Evolutionary conservation across 805 yeast species (phyloP).

Genomic region (Metschnikowia picachoensis): DNA sequence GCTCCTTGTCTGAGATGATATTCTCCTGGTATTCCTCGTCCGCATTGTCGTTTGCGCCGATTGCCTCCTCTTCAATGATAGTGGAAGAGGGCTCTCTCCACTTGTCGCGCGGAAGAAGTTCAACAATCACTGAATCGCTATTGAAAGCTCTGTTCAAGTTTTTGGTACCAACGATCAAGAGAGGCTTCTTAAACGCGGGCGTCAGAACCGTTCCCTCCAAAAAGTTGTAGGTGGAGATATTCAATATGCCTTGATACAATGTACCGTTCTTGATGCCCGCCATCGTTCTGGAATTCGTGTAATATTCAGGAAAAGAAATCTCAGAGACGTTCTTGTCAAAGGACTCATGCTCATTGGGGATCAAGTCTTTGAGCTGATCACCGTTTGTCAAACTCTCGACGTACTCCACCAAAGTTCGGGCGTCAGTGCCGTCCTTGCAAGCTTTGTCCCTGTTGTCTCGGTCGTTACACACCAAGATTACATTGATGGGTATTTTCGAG

Average conservation of each 20-base stretch:
- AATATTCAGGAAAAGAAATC: constrained; percentile 70
- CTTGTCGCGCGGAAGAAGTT: constrained; percentile 74
- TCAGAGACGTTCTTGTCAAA: constrained; percentile 42
- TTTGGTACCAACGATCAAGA: constrained; percentile 77
- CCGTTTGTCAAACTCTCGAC: constrained; percentile 66
- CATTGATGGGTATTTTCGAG: constrained; percentile 36
- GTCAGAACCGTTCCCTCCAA: constrained; percentile 80
- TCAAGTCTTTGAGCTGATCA: constrained; percentile 70
- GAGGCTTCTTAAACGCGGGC: constrained; percentile 72
- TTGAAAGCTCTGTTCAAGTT: constrained; percentile 87
- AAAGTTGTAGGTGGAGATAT: constrained; percentile 80
- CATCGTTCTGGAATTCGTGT: constrained; percentile 73
- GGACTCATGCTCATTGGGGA: constrained; percentile 54
- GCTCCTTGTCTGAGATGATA: constrained; percentile 62
- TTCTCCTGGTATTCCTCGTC: constrained; percentile 51
- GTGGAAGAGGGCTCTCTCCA: constrained; percentile 87
- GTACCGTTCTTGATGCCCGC: constrained; percentile 90
- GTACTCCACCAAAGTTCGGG: constrained; percentile 64
- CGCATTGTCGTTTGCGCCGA: constrained; percentile 57
- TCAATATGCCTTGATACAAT: constrained; percentile 78
- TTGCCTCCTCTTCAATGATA: constrained; percentile 69
- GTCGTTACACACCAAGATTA: constrained; percentile 75
- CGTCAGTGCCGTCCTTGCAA: constrained; percentile 45
- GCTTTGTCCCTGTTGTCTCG: constrained; percentile 60
- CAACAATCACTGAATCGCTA: constrained; percentile 89